A percentile compares a stretch with the other conserved stretches of the same genome.
phyloP scores from a whole-genome alignment of 176 grass and related monocot genomes.

The Lolium perenne region DNA sequence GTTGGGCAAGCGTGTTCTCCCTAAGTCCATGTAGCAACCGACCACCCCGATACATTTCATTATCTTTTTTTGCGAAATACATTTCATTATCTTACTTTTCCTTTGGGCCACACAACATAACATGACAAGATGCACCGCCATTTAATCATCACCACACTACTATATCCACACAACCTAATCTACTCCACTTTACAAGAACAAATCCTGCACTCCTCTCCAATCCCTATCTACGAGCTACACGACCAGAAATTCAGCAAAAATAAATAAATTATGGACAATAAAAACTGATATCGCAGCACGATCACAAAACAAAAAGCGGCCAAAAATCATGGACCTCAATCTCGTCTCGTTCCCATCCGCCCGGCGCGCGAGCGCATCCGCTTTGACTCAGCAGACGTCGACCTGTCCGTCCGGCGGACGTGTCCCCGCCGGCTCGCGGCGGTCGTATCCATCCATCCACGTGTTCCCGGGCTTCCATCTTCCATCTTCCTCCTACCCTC shows the following conservation, averaged over 20 bases:
- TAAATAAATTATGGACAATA: neutral
- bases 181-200: neutral
- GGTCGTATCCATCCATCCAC: slow-evolving; percentile 53
- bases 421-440: neutral
- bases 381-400: slow-evolving; percentile 45
- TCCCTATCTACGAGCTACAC: neutral
- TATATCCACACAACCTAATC: neutral
- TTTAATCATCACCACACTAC: neutral
- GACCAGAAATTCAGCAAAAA: neutral
- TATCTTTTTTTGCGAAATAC: neutral
- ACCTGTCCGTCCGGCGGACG: slow-evolving; percentile 29
- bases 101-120: neutral
- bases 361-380: neutral
- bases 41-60: no score
- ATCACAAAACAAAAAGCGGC: neutral
- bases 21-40: no score
- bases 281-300: neutral
- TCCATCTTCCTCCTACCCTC: slow-evolving; percentile 15
- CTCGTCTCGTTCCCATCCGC: neutral
- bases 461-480: slow-evolving; percentile 9
- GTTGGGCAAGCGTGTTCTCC: no score
- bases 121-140: neutral
- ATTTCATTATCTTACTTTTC: neutral
- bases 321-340: slow-evolving; percentile 23
- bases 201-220: neutral